Percentiles rank a stretch among this genome's conserved stretches.
Evolutionary conservation across 208 protist genomes (phyloP).

Genomic region (Trypanosoma mega): DNA sequence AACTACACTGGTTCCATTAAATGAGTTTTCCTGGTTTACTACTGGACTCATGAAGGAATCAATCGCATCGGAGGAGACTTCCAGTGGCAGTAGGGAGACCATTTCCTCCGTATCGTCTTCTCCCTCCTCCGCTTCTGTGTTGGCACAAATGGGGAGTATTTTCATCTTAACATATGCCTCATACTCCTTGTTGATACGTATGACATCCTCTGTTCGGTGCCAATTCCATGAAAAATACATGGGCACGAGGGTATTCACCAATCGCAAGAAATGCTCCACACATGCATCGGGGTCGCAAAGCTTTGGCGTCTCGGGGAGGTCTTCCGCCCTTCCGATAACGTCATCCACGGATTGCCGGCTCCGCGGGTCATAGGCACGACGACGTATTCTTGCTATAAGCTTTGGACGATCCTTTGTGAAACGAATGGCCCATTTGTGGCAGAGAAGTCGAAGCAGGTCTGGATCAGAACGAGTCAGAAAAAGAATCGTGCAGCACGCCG

Average conservation of each 20-base stretch:
- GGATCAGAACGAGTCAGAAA: slow-evolving; percentile 78
- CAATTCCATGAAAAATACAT: slow-evolving; percentile 91
- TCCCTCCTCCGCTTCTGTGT: slow-evolving; percentile 49
- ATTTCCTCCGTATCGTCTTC: slow-evolving; percentile 49
- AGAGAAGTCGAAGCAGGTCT: slow-evolving; percentile 55
- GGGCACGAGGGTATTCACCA: slow-evolving; percentile 77
- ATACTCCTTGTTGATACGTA: slow-evolving; percentile 87
- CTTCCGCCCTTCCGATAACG: slow-evolving; percentile 13
- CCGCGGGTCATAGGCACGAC: not conserved
- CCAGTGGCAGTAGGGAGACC: slow-evolving; percentile 19
- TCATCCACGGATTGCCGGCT: not conserved
- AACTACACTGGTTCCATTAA: no score
- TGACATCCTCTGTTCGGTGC: slow-evolving; percentile 74
- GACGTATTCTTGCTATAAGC: slow-evolving; percentile 44
- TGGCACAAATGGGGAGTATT: slow-evolving; percentile 67
- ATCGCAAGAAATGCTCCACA: slow-evolving; percentile 71
- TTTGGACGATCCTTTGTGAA: slow-evolving; percentile 56
- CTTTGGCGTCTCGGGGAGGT: slow-evolving; percentile 6
- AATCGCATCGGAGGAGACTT: not conserved
- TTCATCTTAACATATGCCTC: slow-evolving; percentile 67
- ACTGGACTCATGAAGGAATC: not conserved
- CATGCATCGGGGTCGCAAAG: slow-evolving; percentile 48
- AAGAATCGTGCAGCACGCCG: slow-evolving; percentile 75
- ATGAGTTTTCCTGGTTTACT: no score
- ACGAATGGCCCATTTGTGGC: slow-evolving; percentile 74